Conservation (phyloP, 129 eudicot species). For the Chrysanthemum seticuspe region DNA sequence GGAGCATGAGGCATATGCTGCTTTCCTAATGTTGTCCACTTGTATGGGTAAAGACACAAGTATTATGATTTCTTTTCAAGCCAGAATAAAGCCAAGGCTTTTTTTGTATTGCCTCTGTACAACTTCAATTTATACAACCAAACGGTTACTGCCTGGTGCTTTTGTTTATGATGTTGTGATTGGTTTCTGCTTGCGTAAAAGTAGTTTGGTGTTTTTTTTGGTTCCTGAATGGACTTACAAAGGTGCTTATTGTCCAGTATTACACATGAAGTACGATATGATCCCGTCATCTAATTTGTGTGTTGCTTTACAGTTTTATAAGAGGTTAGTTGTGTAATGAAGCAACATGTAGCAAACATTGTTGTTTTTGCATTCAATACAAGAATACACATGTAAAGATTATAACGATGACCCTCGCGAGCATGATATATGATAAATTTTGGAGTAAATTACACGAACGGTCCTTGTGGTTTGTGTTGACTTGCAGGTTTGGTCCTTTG, state of each 20-base stretch:
- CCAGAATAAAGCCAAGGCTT: conserved; percentile 34
- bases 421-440: too few species aligned
- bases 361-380: too few species aligned
- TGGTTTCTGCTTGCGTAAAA: not conserved
- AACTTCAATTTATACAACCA: conserved; percentile 10
- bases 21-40: conserved; percentile 1
- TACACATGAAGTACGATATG: too few species aligned
- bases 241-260: not conserved
- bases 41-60: conserved; percentile 10
- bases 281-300: too few species aligned
- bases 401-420: too few species aligned
- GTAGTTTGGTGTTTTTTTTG: not conserved
- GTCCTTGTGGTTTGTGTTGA: too few species aligned
- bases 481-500: too few species aligned
- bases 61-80: conserved; percentile 10
- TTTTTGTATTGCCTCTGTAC: conserved; percentile 26
- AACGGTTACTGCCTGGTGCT: not conserved
- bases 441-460: too few species aligned
- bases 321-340: too few species aligned
- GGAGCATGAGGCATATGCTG: conserved; percentile 23
- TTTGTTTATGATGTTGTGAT: not conserved
- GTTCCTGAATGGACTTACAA: not conserved
- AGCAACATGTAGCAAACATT: too few species aligned
- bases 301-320: too few species aligned
- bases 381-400: too few species aligned